phyloP scores from a whole-genome alignment of 208 protist species.

The Leptomonas pyrrhocoris region DNA sequence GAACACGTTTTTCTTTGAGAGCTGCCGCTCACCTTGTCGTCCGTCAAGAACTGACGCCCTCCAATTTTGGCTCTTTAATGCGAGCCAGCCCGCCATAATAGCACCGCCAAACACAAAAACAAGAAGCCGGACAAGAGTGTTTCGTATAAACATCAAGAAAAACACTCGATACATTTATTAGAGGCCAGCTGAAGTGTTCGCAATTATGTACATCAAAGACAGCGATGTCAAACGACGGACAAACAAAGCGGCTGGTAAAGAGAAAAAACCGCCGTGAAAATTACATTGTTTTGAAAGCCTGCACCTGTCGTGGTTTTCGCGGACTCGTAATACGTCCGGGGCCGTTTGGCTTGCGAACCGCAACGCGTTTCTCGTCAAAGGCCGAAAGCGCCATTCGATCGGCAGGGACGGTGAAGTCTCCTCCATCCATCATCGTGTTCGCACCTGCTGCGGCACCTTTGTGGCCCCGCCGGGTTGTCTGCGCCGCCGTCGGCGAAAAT shows the following conservation, averaged over 20 bases:
- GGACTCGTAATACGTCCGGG: neutral
- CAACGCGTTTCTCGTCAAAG: constrained; percentile 23
- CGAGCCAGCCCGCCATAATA: too few species aligned
- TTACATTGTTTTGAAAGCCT: constrained; percentile 6
- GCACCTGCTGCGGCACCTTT: constrained; percentile 2
- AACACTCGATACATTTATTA: neutral
- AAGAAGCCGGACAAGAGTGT: too few species aligned
- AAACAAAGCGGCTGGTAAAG: too few species aligned
- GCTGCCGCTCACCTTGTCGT: too few species aligned
- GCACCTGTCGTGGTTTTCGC: neutral
- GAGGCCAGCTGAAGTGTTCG: neutral
- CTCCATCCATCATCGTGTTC: constrained; percentile 51
- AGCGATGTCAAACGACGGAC: too few species aligned
- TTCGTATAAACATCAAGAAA: neutral
- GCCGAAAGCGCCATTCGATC: constrained; percentile 30
- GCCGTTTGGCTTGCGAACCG: constrained; percentile 19
- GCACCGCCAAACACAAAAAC: too few species aligned
- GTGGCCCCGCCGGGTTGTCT: constrained; percentile 3
- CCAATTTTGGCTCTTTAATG: too few species aligned
- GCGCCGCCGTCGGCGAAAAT: neutral
- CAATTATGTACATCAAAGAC: neutral
- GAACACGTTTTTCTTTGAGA: too few species aligned
- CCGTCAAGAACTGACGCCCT: too few species aligned
- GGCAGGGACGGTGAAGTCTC: constrained; percentile 55
- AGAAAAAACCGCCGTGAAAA: neutral